Conservation (phyloP, 2,329 filamentous ascomycete genomes). For the Alternaria infectoria region DNA sequence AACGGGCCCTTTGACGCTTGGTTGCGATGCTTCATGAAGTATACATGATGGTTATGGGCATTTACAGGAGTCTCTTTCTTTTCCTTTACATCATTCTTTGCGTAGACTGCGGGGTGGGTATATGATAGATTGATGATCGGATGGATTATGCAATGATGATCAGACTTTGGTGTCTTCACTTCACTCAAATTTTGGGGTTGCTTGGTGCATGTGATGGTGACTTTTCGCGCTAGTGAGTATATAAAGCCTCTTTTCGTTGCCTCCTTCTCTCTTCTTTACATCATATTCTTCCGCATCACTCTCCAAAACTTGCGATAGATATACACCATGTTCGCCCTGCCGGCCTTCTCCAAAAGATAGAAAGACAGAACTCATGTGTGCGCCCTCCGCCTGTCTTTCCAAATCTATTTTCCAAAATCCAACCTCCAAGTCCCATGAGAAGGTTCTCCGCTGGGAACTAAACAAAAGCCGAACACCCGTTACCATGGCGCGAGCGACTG, state of each 20-base stretch:
- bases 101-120: not conserved
- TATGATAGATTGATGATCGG: not conserved
- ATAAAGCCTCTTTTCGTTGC: not conserved
- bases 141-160: not conserved
- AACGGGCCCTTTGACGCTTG: not conserved
- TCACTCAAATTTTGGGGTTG: not conserved
- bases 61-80: slow-evolving; percentile 7
- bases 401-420: not conserved
- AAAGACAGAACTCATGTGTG: not conserved
- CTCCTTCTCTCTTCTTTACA: not conserved
- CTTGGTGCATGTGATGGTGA: not conserved
- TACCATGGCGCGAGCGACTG: not conserved
- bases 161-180: not conserved
- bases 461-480: too few relatives aligned
- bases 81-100: not conserved
- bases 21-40: not conserved
- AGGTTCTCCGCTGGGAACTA: not conserved
- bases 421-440: not conserved
- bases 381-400: not conserved
- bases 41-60: slow-evolving; percentile 4
- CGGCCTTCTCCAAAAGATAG: not conserved
- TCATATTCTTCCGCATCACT: fast-evolving
- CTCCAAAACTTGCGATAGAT: too few relatives aligned
- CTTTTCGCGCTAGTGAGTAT: not conserved
- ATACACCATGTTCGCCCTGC: not conserved